Evolutionary conservation across 1,139 yeast species (phyloP), one percentile per base, ranked within the genome.

Genomic region (Tardiomyces blankii): DNA sequence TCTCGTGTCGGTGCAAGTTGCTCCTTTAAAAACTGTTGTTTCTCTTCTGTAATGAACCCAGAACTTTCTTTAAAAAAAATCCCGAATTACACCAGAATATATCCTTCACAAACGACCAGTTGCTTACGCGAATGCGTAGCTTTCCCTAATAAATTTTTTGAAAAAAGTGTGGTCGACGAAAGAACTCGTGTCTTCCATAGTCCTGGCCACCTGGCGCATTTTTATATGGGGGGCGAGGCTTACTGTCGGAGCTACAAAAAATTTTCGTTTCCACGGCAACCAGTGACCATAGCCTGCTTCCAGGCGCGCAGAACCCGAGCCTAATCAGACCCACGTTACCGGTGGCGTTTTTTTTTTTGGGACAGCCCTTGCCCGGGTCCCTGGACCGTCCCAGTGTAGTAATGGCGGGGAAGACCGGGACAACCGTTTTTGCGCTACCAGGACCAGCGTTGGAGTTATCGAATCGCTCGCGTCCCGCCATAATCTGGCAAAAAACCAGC

Each of bases 11-110:
- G 28, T 42, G 25, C 44, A 32, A 38, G 38, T 32, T 19, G 44
- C 42, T 46, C 25, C 18, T 44, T 39, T 18, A 39, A 43, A 39
- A 46, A 41, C 44, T 38, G 40, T 44, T 33, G 42, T 42, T 47
- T 38, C 39, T 40, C 38, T 8, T 19, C 18, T 21, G 18, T 14
- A n/a, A 39, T 18, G n/a, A n/a, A 42, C 41, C 18, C 41, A 38
- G 46, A 35, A 43, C 33, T 41, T 28, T 43, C 42, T 43, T 39
- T 35, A 41, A 40, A 40, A 42, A 35, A 39, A 44, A 35, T 42
- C 42, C 25, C 18, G 43, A 19, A 18, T 28, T 30, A 30, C 21
- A 16, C 28, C 12, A n/a, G 25, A n/a, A 18, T 5, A n/a, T 18
- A 8, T 41, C 38, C 27, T 18, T 28, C 27, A 18, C 25, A 14